phyloP scores from a whole-genome alignment of 139 green algal genomes.

The Nannochloris sp. region DNA sequence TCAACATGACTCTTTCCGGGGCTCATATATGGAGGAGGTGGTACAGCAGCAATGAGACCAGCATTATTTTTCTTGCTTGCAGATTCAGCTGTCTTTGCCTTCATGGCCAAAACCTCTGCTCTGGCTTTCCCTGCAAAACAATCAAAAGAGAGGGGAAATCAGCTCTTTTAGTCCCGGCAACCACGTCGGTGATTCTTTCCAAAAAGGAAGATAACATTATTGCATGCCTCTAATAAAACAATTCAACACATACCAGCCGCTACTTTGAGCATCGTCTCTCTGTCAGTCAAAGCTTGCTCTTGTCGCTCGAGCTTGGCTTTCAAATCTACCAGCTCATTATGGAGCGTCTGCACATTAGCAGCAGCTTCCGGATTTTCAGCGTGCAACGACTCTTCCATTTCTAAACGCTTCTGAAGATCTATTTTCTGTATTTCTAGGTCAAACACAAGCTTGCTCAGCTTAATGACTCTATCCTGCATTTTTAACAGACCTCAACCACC shows the following conservation, averaged over 20 bases:
- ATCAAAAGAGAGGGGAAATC: too few species aligned
- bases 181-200: too few species aligned
- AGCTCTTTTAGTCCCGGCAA: too few species aligned
- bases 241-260: constrained; percentile 10
- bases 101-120: constrained; percentile 9
- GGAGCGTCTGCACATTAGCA: not conserved
- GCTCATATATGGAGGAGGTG: not conserved
- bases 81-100: too few species aligned
- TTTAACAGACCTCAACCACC: too few species aligned
- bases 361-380: not conserved
- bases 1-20: constrained; percentile 14
- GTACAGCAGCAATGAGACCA: constrained; percentile 1
- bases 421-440: not conserved
- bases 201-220: not conserved
- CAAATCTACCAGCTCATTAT: constrained; percentile 2
- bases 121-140: not conserved
- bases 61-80: constrained; percentile 3
- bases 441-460: constrained; percentile 13
- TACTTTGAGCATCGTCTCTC: constrained; percentile 3
- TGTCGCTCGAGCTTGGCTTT: not conserved
- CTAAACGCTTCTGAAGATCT: constrained; percentile 5
- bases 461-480: constrained; percentile 13
- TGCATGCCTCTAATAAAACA: not conserved
- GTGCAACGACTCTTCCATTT: not conserved
- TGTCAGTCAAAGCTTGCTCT: not conserved